Percentiles rank a stretch among this genome's conserved stretches.
These are phyloP conservation scores for Fagopyrum tataricum DNA, from an alignment of 148 eudicot species.

Conservation along the genomic window DNA sequence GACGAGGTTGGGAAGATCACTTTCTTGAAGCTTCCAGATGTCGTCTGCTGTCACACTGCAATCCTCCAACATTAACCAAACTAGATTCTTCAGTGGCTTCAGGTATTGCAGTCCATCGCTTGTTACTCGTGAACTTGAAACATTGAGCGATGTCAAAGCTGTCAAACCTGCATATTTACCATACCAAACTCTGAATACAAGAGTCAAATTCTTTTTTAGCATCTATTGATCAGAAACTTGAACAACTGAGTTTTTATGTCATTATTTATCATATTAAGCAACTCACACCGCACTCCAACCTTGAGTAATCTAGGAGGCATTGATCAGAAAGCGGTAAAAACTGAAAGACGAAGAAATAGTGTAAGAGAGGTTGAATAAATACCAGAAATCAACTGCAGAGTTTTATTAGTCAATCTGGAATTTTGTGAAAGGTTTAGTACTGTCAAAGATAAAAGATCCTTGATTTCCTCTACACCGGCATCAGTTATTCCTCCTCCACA, in stretches of 20 bases:
- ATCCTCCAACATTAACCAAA: conserved; percentile 64
- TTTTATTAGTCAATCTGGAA: conserved; percentile 59
- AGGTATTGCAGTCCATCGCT: conserved; percentile 53
- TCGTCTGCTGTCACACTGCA: conserved; percentile 76
- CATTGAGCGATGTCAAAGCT: conserved; percentile 52
- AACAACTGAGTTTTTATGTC: too few species aligned
- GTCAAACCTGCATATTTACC: conserved; percentile 43
- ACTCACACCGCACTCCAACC: background rate
- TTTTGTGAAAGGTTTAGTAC: conserved; percentile 81
- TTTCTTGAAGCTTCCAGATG: conserved; percentile 59
- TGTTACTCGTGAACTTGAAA: conserved; percentile 71
- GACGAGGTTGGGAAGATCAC: conserved; percentile 55
- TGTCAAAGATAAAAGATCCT: conserved; percentile 62
- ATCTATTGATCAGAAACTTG: background rate
- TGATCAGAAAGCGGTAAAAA: background rate
- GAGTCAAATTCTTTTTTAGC: background rate
- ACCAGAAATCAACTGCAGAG: conserved; percentile 78
- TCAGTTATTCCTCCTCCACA: conserved; percentile 89
- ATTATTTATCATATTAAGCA: background rate
- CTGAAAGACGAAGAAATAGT: background rate
- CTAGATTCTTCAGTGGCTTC: conserved; percentile 55
- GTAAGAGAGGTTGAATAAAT: background rate
- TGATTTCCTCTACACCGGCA: conserved; percentile 79
- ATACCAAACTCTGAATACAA: background rate
- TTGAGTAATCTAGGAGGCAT: background rate